Conservation (phyloP, 2,329 filamentous ascomycete genomes). For the Fusarium verrucosum region DNA sequence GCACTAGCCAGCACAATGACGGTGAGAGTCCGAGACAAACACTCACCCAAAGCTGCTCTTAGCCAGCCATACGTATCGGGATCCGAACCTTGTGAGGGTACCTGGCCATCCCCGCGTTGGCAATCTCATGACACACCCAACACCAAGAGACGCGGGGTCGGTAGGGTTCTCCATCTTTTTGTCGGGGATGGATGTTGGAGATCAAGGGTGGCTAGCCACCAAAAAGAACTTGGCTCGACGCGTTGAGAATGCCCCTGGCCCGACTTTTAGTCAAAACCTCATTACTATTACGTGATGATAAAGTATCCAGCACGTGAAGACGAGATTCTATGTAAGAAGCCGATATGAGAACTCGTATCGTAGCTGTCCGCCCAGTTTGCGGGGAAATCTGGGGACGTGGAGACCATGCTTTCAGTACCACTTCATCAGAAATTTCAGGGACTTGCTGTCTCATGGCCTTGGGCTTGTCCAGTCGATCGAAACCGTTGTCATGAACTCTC, state of each 20-base stretch:
- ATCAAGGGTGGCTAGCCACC: constrained; percentile 35
- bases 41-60: constrained; percentile 1
- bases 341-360: constrained; percentile 18
- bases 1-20: constrained; percentile 26
- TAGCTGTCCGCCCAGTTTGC: constrained; percentile 33
- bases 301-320: constrained; percentile 35
- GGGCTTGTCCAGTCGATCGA: constrained; percentile 19
- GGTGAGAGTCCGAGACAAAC: constrained; percentile 25
- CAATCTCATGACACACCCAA: constrained; percentile 38
- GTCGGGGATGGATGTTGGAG: constrained; percentile 35
- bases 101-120: constrained; percentile 21
- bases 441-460: constrained; percentile 6
- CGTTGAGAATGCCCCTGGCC: constrained; percentile 25
- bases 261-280: constrained; percentile 39
- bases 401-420: constrained; percentile 19
- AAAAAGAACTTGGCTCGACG: constrained; percentile 24
- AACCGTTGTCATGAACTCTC: constrained; percentile 20
- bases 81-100: constrained; percentile 14
- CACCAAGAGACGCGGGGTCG: constrained; percentile 34
- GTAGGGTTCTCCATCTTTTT: constrained; percentile 33
- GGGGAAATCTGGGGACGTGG: constrained; percentile 43
- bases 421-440: constrained; percentile 17
- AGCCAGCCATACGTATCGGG: constrained; percentile 11
- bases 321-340: constrained; percentile 22
- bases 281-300: constrained; percentile 43